A percentile compares a stretch with the other conserved stretches of the same genome.
Evolutionary conservation across 257 asterid genomes (phyloP).

Genomic region (Nicotiana undulata): DNA sequence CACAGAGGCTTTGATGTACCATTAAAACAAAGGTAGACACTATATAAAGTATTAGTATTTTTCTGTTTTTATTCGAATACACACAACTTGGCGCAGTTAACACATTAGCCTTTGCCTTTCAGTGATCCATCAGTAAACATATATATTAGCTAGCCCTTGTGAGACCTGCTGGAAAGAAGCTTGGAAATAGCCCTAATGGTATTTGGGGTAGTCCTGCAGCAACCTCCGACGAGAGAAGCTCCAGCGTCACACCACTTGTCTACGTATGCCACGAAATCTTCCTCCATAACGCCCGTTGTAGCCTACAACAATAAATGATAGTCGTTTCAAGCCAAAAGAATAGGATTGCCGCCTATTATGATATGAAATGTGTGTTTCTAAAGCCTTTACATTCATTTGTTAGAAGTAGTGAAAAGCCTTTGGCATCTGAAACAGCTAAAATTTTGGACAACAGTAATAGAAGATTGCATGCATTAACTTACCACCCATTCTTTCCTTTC

Average conservation of each 20-base stretch:
- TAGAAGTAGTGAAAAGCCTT: neutral
- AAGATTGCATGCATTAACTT: conserved; percentile 7
- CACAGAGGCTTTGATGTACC: too few relatives aligned
- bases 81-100: neutral
- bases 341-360: too few relatives aligned
- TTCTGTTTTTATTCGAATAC: too few relatives aligned
- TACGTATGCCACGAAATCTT: conserved; percentile 61
- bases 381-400: neutral
- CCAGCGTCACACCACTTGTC: conserved; percentile 79
- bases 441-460: neutral
- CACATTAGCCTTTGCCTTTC: neutral
- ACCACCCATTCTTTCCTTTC: conserved; percentile 75
- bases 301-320: neutral
- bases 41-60: neutral
- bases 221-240: conserved; percentile 78
- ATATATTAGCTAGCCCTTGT: neutral
- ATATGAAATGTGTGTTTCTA: neutral
- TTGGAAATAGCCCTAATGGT: conserved; percentile 62
- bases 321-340: neutral
- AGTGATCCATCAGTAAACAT: neutral
- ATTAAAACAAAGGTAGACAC: neutral
- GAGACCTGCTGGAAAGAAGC: conserved; percentile 26
- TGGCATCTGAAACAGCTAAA: neutral
- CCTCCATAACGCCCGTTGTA: conserved; percentile 43
- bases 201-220: conserved; percentile 78